Conservation (phyloP, 1,139 yeast species). For the Geotrichum fermentans region DNA sequence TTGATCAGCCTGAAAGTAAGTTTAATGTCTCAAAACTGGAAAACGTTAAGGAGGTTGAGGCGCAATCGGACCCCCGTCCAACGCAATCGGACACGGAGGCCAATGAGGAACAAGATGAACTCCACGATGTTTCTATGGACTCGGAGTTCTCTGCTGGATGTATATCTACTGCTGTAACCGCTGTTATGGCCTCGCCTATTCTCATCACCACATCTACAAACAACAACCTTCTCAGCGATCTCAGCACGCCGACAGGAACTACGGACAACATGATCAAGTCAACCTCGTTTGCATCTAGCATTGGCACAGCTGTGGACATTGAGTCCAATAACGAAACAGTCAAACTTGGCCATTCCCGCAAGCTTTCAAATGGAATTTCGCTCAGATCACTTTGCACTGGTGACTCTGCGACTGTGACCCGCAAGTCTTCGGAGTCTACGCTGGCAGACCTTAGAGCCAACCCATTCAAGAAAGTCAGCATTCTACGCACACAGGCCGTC, state of each 20-base stretch:
- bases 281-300: conserved; percentile 2
- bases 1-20: not conserved
- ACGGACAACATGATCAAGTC: not conserved
- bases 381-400: not conserved
- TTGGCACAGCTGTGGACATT: conserved; percentile 11
- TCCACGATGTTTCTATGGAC: not conserved
- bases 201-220: not conserved
- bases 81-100: not conserved
- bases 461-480: not conserved
- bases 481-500: conserved; percentile 11
- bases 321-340: conserved; percentile 5
- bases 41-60: not conserved
- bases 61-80: not conserved
- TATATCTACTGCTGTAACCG: not conserved
- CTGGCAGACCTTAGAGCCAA: not conserved
- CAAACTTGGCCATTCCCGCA: conserved; percentile 1
- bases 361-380: conserved; percentile 1
- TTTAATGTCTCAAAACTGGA: not conserved
- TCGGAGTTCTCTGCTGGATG: not conserved
- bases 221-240: not conserved
- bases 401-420: not conserved
- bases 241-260: not conserved
- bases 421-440: conserved; percentile 4
- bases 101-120: not conserved
- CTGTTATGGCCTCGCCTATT: not conserved